A percentile compares a stretch with the other conserved stretches of the same genome.
These are phyloP conservation scores for Pseudopithomyces maydicus DNA, from an alignment of 2,329 filamentous ascomycete genomes.

Conservation along the genomic window DNA sequence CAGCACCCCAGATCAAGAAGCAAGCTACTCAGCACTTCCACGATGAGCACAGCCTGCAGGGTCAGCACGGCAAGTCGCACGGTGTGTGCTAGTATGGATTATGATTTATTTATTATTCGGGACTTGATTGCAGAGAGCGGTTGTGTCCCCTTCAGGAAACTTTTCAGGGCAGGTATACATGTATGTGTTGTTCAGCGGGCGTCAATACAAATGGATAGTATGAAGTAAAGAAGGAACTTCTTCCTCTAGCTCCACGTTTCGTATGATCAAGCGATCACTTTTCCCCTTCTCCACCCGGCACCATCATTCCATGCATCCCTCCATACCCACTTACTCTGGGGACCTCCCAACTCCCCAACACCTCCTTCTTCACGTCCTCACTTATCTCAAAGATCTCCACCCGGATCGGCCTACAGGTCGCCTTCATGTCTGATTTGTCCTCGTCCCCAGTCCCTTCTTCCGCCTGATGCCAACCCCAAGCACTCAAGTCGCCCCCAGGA, in stretches of 20 bases:
- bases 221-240: no score
- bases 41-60: slow-evolving; percentile 87
- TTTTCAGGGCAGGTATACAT: neutral
- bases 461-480: slow-evolving; percentile 75
- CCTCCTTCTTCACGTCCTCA: slow-evolving; percentile 48
- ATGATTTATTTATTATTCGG: neutral
- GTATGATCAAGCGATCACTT: neutral
- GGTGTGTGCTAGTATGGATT: slow-evolving; percentile 68
- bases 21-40: slow-evolving; percentile 55
- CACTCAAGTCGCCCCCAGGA: slow-evolving; percentile 78
- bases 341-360: slow-evolving; percentile 62
- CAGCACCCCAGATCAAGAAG: slow-evolving; percentile 34
- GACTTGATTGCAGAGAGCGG: neutral
- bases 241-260: no score
- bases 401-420: slow-evolving; percentile 72
- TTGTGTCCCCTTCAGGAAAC: neutral
- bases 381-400: slow-evolving; percentile 73
- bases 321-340: slow-evolving; percentile 65
- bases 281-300: slow-evolving; percentile 50
- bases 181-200: neutral
- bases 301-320: slow-evolving; percentile 68
- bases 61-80: slow-evolving; percentile 89
- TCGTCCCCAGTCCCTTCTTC: slow-evolving; percentile 56
- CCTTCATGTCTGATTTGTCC: slow-evolving; percentile 61
- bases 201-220: no score